Base-by-base conservation (phyloP, 768 basidiomycete genomes). In the Russula olivacea region DNA sequence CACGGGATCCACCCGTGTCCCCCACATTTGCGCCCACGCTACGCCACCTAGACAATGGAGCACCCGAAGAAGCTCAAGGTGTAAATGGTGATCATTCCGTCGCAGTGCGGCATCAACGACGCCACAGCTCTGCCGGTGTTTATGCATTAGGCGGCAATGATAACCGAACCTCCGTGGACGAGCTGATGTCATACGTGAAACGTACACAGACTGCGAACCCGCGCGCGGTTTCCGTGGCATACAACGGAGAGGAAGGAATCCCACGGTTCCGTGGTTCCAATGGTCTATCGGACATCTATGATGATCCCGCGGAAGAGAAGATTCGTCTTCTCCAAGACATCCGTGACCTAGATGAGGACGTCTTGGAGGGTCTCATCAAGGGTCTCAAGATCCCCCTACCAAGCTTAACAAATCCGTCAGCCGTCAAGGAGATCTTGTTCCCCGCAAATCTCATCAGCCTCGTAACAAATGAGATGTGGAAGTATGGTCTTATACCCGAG, bases 381-480 rank as follows among this genome's bases (percentile, higher is more conserved):
- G 88, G 92, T 43, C 77, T 99, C 69, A 97, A 95, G 78, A 95
- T 98, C 58, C 93, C 95, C 36, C 83, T 87, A 30, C 93, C 96
- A 0, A 94, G 88, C 70, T 78, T 92, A 49, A 89, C 89, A 51
- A 96, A 90, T 70, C 91, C 94, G 1, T 91, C 94, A n/a, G 86
- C 88, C 21, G 87, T 93, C 65, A 98, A 98, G 76, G 97, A 99
- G 74, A 94, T 99, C 58, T 81, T 99, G 47, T 99, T 99, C 87
- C 97, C 97, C 12, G 95, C 97, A 28, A 98, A 98, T 74, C 83
- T 99, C 63, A 98, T 99, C 75, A 93, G 91, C 72, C 78, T 98
- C 52, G 88, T 97, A 68, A 96, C 94, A n/a, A 99, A 99, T 74
- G 97, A 98, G 76, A 99, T 99, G 97, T 98, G 97, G 97, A 98